phyloP scores from a whole-genome alignment of 768 basidiomycete species.

The Macrolepiota fuliginosa region DNA sequence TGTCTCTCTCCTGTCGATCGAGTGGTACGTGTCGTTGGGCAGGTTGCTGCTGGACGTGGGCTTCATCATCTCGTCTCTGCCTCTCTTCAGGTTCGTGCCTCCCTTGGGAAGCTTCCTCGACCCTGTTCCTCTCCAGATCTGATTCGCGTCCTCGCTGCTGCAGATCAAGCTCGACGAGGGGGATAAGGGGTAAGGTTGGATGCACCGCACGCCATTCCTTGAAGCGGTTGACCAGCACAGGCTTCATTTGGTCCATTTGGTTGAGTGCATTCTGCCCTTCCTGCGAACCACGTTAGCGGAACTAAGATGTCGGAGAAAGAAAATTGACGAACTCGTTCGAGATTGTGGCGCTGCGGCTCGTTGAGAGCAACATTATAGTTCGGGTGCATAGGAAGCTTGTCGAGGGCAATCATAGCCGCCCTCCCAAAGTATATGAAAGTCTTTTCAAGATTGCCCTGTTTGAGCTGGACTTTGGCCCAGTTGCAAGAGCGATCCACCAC shows the following conservation, averaged over 20 bases:
- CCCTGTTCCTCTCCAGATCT: constrained; percentile 23
- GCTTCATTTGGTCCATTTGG: constrained; percentile 63
- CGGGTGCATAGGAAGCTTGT: constrained; percentile 69
- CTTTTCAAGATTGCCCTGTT: constrained; percentile 57
- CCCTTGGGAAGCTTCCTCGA: constrained; percentile 37
- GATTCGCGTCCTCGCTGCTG: constrained; percentile 24
- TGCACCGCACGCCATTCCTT: constrained; percentile 55
- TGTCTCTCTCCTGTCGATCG: constrained; percentile 21
- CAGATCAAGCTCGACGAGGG: constrained; percentile 23
- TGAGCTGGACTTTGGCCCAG: constrained; percentile 45
- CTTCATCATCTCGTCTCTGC: constrained; percentile 31
- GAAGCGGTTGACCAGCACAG: constrained; percentile 57
- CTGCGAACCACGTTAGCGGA: constrained; percentile 31
- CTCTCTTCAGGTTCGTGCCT: constrained; percentile 31
- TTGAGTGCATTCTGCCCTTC: constrained; percentile 78
- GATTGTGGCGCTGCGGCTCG: constrained; percentile 59
- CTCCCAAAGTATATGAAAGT: constrained; percentile 72
- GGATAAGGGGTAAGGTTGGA: constrained; percentile 28
- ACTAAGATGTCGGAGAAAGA: not conserved
- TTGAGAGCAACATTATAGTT: constrained; percentile 60
- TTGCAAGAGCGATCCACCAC: constrained; percentile 61
- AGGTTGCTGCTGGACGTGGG: constrained; percentile 20
- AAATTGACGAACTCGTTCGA: constrained; percentile 57
- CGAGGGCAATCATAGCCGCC: constrained; percentile 75
- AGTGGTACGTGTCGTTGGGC: not conserved